Base-by-base conservation (phyloP, 306 rosid species). In the Vigna hirtella region DNA sequence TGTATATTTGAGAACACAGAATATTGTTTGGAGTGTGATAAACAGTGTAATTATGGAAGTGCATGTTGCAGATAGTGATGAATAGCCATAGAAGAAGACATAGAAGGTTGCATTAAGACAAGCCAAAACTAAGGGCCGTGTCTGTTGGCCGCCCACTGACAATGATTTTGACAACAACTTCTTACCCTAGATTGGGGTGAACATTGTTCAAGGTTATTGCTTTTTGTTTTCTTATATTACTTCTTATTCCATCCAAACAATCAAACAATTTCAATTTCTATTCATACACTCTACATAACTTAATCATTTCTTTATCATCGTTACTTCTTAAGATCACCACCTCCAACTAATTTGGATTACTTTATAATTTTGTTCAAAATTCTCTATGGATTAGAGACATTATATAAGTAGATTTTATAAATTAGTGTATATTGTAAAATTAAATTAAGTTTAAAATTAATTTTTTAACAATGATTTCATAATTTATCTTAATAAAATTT, bases 41-140 rank as follows among this genome's bases (percentile, higher is more conserved):
- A 71, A 71, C 20, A 71, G 76, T 40, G 3, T 5, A 34, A 40
- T 63, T 72, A 64, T 52, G 63, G 67, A 47, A 20, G n/a, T 17
- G 57, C 12, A 56, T 65, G 50, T 45, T 45, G 57, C 24, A 66
- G 66, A 50, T 14, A 13, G 15, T 18, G 53, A 52, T 64, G 13
- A 7, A 45, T 45, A 72, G 14, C 5, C 40, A 36, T 58, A 22
- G 4, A 66, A 81, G 61, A 47, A 50, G 59, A 26, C 32, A 78
- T 55, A 66, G n/a, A 64, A 55, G 82, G n/a, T 77, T 77, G 70
- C 59, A 65, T 65, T 66, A 83, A 49, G 84, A 81, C 77, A 81
- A 78, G 79, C 88, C 86, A 71, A 76, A 76, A 85, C 70, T 70
- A 75, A 66, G 88, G 88, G 70, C 88, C 88, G 86, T 85, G 88